Evolutionary conservation across 1,139 yeast genomes (phyloP).

Genomic region (Casaregolazyma suthepensis): DNA sequence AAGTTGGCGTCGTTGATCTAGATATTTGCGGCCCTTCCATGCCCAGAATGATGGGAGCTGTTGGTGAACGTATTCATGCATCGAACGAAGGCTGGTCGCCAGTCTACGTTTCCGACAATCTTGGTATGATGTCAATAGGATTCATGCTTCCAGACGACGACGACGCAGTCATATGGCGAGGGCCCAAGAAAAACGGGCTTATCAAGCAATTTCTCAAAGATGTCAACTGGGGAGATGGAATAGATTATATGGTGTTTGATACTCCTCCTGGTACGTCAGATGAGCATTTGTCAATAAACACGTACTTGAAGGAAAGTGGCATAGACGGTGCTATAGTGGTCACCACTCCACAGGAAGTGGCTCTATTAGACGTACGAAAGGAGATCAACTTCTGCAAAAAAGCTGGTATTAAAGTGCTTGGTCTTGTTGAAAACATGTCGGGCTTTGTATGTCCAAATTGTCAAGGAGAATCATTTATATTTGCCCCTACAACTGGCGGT

Average conservation of each 20-base stretch:
- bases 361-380: constrained; percentile 87
- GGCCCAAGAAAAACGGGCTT: constrained; percentile 86
- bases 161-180: constrained; percentile 95
- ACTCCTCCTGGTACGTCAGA: constrained; percentile 99
- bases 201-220: constrained; percentile 92
- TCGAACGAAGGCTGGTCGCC: constrained; percentile 96
- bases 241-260: constrained; percentile 86
- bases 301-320: constrained; percentile 82
- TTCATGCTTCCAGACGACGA: constrained; percentile 93
- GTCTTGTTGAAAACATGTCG: constrained; percentile 95
- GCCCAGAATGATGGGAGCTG: constrained; percentile 92
- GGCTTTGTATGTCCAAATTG: constrained; percentile 98
- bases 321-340: constrained; percentile 94
- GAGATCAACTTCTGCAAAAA: constrained; percentile 93
- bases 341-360: constrained; percentile 97
- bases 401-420: constrained; percentile 78
- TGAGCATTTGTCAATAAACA: constrained; percentile 87
- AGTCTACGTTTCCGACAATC: constrained; percentile 88
- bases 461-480: constrained; percentile 82
- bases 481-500: constrained; percentile 96
- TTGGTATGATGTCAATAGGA: constrained; percentile 93
- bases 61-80: constrained; percentile 78
- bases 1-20: constrained; percentile 93
- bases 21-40: constrained; percentile 98
- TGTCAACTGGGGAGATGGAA: constrained; percentile 83